Evolutionary conservation across 129 eudicot species (phyloP).

Genomic region (Chrysanthemum lavandulifolium): DNA sequence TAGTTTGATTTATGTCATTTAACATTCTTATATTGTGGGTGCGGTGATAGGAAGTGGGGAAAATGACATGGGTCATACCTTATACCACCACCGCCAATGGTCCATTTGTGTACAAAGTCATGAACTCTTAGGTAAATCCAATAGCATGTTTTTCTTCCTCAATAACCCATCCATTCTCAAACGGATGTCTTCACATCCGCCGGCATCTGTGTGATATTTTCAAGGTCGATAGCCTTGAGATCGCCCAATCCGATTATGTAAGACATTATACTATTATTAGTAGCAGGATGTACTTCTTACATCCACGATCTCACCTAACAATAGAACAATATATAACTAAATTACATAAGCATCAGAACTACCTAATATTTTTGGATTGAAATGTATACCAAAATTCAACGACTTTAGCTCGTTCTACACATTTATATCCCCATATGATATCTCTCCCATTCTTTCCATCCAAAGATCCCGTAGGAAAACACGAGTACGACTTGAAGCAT

Average conservation of each 20-base stretch:
- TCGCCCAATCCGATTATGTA: not conserved
- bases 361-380: not conserved
- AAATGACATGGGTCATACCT: no score
- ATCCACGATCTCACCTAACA: not conserved
- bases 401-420: slow-evolving; percentile 79
- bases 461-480: slow-evolving; percentile 50
- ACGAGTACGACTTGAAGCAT: not conserved
- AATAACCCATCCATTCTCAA: no score
- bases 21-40: no score
- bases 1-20: no score
- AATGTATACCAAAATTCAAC: slow-evolving; percentile 77
- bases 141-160: not conserved
- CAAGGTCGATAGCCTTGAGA: no score
- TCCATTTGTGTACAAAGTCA: no score
- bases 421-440: slow-evolving; percentile 91
- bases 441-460: slow-evolving; percentile 99
- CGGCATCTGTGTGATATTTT: not conserved
- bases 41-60: not conserved
- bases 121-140: no score
- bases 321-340: slow-evolving; percentile 10
- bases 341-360: no score
- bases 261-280: not conserved
- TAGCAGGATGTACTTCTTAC: no score
- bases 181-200: no score
- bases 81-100: not conserved